phyloP scores from a whole-genome alignment of 202 grass and related monocot genomes.

The Panicum hallii region DNA sequence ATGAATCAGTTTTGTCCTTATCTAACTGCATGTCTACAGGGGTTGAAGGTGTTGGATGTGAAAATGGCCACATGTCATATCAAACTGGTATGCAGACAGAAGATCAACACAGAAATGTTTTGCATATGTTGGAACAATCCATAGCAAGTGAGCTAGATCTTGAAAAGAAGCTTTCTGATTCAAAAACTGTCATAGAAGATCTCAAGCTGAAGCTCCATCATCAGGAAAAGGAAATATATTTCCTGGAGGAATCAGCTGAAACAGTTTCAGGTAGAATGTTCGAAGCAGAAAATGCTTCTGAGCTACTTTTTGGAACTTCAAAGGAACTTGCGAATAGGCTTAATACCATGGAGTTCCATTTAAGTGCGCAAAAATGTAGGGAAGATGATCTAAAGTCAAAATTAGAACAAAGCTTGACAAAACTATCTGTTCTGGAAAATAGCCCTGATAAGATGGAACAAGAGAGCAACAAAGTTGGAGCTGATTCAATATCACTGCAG shows the following conservation, averaged over 20 bases:
- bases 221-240: constrained; percentile 65
- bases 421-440: constrained; percentile 46
- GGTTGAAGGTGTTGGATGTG: constrained; percentile 48
- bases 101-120: constrained; percentile 65
- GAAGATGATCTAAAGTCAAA: constrained; percentile 56
- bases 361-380: constrained; percentile 49
- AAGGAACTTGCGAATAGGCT: constrained; percentile 64
- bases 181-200: constrained; percentile 63
- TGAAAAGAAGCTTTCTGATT: constrained; percentile 82
- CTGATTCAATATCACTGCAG: constrained; percentile 32
- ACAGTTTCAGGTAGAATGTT: constrained; percentile 58
- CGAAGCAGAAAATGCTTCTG: constrained; percentile 75
- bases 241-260: constrained; percentile 66
- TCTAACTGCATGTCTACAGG: constrained; percentile 53
- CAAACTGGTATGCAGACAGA: constrained; percentile 52
- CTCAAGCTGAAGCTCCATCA: constrained; percentile 62
- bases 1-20: constrained; percentile 3
- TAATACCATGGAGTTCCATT: constrained; percentile 49
- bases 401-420: constrained; percentile 46
- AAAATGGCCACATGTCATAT: constrained; percentile 53
- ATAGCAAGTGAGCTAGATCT: constrained; percentile 90
- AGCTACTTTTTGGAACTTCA: constrained; percentile 60
- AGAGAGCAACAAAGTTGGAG: constrained; percentile 27
- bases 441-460: constrained; percentile 36
- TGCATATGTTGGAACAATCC: constrained; percentile 84